These are phyloP conservation scores for Boletus rubescentipes DNA, from an alignment of 768 basidiomycete species.

Conservation along the genomic window DNA sequence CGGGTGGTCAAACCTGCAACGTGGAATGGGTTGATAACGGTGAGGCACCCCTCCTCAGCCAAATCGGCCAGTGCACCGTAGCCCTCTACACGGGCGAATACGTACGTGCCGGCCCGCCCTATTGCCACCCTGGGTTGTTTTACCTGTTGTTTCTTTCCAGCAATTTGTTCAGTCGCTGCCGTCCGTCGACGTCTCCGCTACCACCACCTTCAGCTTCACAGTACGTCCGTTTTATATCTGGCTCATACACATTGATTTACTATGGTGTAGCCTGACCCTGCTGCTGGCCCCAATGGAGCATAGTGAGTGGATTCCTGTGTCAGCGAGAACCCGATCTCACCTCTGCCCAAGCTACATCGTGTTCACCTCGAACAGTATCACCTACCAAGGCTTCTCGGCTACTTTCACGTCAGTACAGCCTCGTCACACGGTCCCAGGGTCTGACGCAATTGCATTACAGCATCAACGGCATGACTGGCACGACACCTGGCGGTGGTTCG, in stretches of 20 bases:
- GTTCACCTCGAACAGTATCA: constrained; percentile 43
- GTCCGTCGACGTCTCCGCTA: constrained; percentile 51
- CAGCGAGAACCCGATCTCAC: constrained; percentile 3
- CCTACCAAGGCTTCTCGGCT: constrained; percentile 48
- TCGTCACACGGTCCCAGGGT: not conserved
- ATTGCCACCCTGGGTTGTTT: not conserved
- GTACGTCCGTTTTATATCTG: constrained; percentile 34
- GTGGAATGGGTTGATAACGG: constrained; percentile 71
- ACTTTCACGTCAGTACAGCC: constrained; percentile 49
- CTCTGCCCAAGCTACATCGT: constrained; percentile 52
- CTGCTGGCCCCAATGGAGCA: constrained; percentile 50
- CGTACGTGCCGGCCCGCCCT: constrained; percentile 36
- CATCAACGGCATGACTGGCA: constrained; percentile 59
- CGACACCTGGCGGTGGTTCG: constrained; percentile 29
- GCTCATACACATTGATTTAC: not conserved
- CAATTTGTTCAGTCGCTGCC: constrained; percentile 55
- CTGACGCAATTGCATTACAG: constrained; percentile 33
- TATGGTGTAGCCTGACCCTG: constrained; percentile 47
- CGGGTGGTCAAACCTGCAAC: constrained; percentile 51
- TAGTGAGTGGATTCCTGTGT: constrained; percentile 46
- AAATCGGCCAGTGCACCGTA: constrained; percentile 53
- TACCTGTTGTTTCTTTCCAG: constrained; percentile 34
- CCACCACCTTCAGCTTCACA: constrained; percentile 52
- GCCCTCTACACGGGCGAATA: constrained; percentile 57
- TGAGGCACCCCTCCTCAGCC: constrained; percentile 41